A percentile compares a stretch with the other conserved stretches of the same genome.
These are phyloP conservation scores for Aspergillus persii DNA, from an alignment of 2,329 filamentous ascomycete genomes.

Conservation along the genomic window DNA sequence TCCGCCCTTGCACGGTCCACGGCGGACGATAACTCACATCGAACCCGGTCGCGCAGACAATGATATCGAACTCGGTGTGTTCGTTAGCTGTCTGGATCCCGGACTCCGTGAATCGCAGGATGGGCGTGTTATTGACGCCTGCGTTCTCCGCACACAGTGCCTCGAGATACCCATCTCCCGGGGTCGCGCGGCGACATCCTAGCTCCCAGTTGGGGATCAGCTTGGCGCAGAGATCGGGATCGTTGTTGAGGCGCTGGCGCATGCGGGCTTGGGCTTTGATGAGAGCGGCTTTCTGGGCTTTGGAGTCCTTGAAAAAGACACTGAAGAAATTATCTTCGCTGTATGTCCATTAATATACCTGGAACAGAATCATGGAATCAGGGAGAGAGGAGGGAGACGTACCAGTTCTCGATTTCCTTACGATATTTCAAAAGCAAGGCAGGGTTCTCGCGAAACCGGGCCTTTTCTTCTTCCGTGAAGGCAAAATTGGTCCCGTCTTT, in stretches of 20 bases:
- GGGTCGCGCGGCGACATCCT: slow-evolving; percentile 49
- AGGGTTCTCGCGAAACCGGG: slow-evolving; percentile 17
- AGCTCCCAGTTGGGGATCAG: slow-evolving; percentile 21
- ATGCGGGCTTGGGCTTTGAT: slow-evolving; percentile 2
- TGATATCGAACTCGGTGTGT: slow-evolving; percentile 23
- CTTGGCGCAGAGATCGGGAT: slow-evolving; percentile 1
- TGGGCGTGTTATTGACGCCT: slow-evolving; percentile 29
- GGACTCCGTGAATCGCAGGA: slow-evolving; percentile 30
- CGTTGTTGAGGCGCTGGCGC: slow-evolving; percentile 6
- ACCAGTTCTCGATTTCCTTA: slow-evolving; percentile 3
- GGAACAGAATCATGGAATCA: not conserved
- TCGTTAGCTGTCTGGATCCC: slow-evolving; percentile 24
- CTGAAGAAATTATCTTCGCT: slow-evolving; percentile 7
- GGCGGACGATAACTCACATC: slow-evolving; percentile 27
- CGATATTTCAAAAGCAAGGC: slow-evolving; percentile 7
- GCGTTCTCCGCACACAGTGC: slow-evolving; percentile 44
- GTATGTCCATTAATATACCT: not conserved
- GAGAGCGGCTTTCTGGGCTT: not conserved
- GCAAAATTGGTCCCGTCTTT: slow-evolving; percentile 19
- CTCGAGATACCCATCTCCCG: slow-evolving; percentile 53
- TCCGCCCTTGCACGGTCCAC: slow-evolving; percentile 25
- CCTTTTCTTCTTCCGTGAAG: slow-evolving; percentile 25
- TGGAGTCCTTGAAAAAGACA: slow-evolving; percentile 1
- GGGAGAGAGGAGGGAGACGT: not conserved
- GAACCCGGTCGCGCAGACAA: slow-evolving; percentile 22